These are phyloP conservation scores for Martiniozyma abietophila DNA, from an alignment of 805 yeast genomes.

Conservation along the genomic window DNA sequence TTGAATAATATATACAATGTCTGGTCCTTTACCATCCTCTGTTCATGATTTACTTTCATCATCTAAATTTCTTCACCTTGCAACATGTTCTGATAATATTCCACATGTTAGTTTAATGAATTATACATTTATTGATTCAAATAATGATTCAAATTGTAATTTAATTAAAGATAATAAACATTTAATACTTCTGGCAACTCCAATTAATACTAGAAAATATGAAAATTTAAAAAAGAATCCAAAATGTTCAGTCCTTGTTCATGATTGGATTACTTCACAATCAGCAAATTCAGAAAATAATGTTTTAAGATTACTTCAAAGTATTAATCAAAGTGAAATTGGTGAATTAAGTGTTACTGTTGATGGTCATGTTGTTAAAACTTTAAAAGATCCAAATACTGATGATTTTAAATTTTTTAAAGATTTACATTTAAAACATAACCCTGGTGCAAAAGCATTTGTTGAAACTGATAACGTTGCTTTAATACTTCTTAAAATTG, in stretches of 20 bases:
- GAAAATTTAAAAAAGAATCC: slow-evolving; percentile 63
- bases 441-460: slow-evolving; percentile 64
- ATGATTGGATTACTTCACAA: slow-evolving; percentile 69
- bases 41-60: slow-evolving; percentile 41
- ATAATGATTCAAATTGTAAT: slow-evolving; percentile 17
- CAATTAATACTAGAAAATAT: slow-evolving; percentile 63
- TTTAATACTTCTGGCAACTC: slow-evolving; percentile 60
- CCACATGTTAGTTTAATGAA: slow-evolving; percentile 94
- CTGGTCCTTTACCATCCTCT: slow-evolving; percentile 23
- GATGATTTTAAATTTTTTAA: slow-evolving; percentile 54
- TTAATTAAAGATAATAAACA: slow-evolving; percentile 14
- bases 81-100: slow-evolving; percentile 54
- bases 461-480: slow-evolving; percentile 56
- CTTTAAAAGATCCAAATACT: slow-evolving; percentile 33
- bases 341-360: slow-evolving; percentile 77
- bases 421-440: slow-evolving; percentile 47
- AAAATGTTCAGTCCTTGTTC: slow-evolving; percentile 72
- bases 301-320: slow-evolving; percentile 55
- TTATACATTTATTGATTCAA: slow-evolving; percentile 54
- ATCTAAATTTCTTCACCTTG: slow-evolving; percentile 72
- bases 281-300: slow-evolving; percentile 18
- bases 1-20: slow-evolving; percentile 1
- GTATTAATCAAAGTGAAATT: slow-evolving; percentile 70
- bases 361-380: slow-evolving; percentile 52
- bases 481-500: slow-evolving; percentile 55